Percentiles rank a stretch among this genome's conserved stretches.
phyloP scores from a whole-genome alignment of 2,329 filamentous ascomycete species.

The Cytospora leucostoma region DNA sequence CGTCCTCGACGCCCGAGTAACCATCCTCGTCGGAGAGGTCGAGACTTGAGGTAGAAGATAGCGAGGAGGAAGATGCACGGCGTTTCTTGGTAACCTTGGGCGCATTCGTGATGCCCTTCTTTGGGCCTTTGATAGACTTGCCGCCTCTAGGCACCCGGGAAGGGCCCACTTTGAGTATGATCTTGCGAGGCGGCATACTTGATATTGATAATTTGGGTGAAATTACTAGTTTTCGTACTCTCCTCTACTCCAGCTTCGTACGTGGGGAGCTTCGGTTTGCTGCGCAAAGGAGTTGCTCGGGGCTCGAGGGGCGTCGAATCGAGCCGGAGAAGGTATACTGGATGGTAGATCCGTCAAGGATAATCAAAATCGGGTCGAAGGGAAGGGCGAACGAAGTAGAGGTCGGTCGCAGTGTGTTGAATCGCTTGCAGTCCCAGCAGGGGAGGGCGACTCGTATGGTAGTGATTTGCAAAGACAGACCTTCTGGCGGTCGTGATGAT shows the following conservation, averaged over 20 bases:
- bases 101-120: constrained; percentile 22
- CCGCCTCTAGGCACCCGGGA: constrained; percentile 20
- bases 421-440: constrained; percentile 20
- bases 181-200: constrained; percentile 18
- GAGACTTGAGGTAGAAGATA: constrained; percentile 57
- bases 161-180: constrained; percentile 22
- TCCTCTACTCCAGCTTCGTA: not conserved
- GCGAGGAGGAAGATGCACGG: constrained; percentile 54
- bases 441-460: constrained; percentile 28
- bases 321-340: not conserved
- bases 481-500: constrained; percentile 31
- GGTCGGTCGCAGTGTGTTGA: constrained; percentile 8
- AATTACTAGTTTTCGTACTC: not conserved
- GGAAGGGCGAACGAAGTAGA: constrained; percentile 1
- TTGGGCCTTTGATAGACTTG: constrained; percentile 27
- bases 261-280: not conserved
- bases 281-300: not conserved
- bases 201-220: too few species aligned
- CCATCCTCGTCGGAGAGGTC: constrained; percentile 67
- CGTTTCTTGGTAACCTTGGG: constrained; percentile 39
- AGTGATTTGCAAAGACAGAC: constrained; percentile 42
- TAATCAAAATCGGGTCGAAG: not conserved
- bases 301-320: constrained; percentile 6
- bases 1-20: constrained; percentile 76
- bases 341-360: not conserved